Percentiles rank a stretch among this genome's conserved stretches.
Conservation (phyloP, 116 monocot genomes). For the Posidonia oceanica region DNA sequence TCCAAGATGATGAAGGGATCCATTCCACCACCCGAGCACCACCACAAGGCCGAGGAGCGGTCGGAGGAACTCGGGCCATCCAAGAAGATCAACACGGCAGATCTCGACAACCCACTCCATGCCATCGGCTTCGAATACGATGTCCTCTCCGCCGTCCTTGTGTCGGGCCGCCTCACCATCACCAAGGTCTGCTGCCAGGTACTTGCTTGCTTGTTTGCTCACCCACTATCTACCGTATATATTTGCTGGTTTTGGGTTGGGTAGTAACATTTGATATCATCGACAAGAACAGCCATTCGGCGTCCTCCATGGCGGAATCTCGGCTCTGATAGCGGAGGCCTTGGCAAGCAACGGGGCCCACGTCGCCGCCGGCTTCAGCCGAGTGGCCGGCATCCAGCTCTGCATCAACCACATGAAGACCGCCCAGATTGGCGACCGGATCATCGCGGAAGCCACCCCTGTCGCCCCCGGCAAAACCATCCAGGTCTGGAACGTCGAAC, state of each 20-base stretch:
- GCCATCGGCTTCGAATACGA: constrained; percentile 68
- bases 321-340: constrained; percentile 74
- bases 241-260: not conserved
- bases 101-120: constrained; percentile 48
- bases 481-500: constrained; percentile 40
- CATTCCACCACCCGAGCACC: too few species aligned
- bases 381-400: constrained; percentile 80
- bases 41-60: too few species aligned
- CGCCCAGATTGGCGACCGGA: constrained; percentile 45
- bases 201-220: not conserved
- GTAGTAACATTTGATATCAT: not conserved
- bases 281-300: constrained; percentile 48
- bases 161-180: constrained; percentile 48
- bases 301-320: constrained; percentile 79
- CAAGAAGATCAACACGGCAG: constrained; percentile 20
- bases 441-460: constrained; percentile 54
- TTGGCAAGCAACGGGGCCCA: constrained; percentile 85
- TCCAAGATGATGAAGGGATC: too few species aligned
- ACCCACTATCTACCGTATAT: too few species aligned
- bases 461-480: constrained; percentile 44
- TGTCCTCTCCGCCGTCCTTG: constrained; percentile 28
- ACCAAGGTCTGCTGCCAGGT: constrained; percentile 59
- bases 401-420: constrained; percentile 63
- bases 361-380: constrained; percentile 53
- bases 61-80: too few species aligned